These are phyloP conservation scores for Cercospora sp. DNA, from an alignment of 2,329 filamentous ascomycete species.

Conservation along the genomic window DNA sequence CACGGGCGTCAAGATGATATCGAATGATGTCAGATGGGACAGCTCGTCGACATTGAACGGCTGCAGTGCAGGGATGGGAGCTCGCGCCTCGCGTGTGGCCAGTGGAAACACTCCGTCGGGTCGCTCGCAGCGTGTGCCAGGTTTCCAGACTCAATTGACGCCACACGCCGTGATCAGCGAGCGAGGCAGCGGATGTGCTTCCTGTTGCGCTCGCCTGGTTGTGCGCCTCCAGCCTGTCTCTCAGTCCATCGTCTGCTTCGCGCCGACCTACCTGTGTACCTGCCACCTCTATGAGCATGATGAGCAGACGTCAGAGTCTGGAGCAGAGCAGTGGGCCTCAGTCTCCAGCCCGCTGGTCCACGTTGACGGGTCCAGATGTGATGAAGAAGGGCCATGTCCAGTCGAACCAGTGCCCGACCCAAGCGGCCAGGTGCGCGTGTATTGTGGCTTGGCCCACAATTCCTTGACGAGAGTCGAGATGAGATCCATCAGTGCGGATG, in stretches of 20 bases:
- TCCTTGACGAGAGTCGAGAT: not conserved
- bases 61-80: slow-evolving; percentile 12
- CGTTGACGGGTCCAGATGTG: no score
- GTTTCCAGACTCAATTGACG: slow-evolving; percentile 17
- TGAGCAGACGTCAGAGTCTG: no score
- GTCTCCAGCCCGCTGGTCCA: no score
- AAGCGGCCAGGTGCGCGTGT: not conserved
- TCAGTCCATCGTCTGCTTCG: no score
- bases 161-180: slow-evolving; percentile 20
- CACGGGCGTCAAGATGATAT: slow-evolving; percentile 17
- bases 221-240: not conserved
- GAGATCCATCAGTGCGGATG: not conserved
- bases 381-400: no score
- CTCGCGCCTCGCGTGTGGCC: slow-evolving; percentile 19
- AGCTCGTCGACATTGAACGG: slow-evolving; percentile 17
- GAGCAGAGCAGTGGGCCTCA: no score
- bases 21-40: slow-evolving; percentile 19
- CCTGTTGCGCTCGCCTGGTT: slow-evolving; percentile 1
- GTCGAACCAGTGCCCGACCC: not conserved
- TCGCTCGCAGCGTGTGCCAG: slow-evolving; percentile 8
- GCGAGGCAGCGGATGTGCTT: not conserved
- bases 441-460: not conserved
- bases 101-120: slow-evolving; percentile 4
- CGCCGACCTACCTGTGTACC: no score
- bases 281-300: not conserved